Percentiles rank a stretch among this genome's conserved stretches.
Conservation (phyloP, 2,329 filamentous ascomycete genomes). For the Botryosphaeria dothidea region DNA sequence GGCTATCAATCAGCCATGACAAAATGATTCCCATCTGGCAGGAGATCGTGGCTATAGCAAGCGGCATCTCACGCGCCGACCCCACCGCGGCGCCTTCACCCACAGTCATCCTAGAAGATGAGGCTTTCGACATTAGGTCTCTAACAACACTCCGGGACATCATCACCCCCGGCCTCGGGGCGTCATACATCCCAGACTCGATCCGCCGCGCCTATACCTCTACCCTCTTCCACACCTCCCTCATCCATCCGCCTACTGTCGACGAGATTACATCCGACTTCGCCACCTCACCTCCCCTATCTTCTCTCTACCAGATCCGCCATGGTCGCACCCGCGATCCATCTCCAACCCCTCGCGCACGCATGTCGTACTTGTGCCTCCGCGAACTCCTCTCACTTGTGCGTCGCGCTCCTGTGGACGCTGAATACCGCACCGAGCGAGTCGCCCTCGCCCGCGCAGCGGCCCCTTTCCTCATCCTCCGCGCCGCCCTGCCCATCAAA, state of each 20-base stretch:
- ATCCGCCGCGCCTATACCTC: conserved; percentile 70
- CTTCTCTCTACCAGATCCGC: conserved; percentile 64
- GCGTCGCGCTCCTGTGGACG: conserved; percentile 48
- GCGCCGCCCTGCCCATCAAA: conserved; percentile 77
- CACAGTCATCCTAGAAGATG: conserved; percentile 55
- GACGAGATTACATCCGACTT: conserved; percentile 23
- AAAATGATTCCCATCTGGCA: conserved; percentile 62
- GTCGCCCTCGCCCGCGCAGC: conserved; percentile 71
- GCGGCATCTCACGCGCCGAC: conserved; percentile 40
- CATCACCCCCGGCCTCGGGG: conserved; percentile 73
- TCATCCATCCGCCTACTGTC: conserved; percentile 68
- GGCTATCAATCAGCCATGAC: conserved; percentile 37
- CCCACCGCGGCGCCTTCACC: conserved; percentile 39
- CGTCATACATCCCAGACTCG: conserved; percentile 63
- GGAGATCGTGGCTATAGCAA: conserved; percentile 40
- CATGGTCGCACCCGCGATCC: conserved; percentile 72
- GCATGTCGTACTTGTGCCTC: conserved; percentile 78
- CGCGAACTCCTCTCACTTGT: conserved; percentile 67
- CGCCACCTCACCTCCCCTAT: conserved; percentile 53
- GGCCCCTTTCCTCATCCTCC: conserved; percentile 79
- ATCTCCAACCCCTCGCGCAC: conserved; percentile 62
- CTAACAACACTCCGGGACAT: conserved; percentile 70
- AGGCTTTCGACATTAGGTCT: conserved; percentile 76
- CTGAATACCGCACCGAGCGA: conserved; percentile 31
- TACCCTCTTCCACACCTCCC: conserved; percentile 77